Base-by-base conservation (phyloP, 2,329 filamentous ascomycete species). In the Neopestalotiopsis rosae region DNA sequence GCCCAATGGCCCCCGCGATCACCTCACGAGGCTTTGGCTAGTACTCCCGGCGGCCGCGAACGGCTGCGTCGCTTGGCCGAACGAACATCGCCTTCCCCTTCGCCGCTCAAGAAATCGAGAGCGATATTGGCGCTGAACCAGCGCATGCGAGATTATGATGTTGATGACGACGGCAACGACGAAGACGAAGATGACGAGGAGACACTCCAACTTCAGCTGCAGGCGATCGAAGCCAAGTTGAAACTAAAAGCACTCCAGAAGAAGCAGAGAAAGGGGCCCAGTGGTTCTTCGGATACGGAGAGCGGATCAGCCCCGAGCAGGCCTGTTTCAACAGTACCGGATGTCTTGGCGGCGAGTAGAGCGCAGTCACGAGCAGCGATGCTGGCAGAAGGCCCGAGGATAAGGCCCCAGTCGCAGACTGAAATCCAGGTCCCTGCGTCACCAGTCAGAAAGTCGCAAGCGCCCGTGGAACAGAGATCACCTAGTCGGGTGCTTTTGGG, bases 201-300 rank as follows among this genome's bases (percentile, higher is more conserved):
- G 83, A 97, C 90, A 1, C 82, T 98, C 42, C 90, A 97, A 76
- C 83, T 99, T 71, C 91, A 97, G 78, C 84, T 98, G 5, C 91
- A 95, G 72, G 94, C 93, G 67, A 97, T 99, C 69, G 91, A 98
- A 79, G 94, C 95, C 6, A 91, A 92, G 70, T 82, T 98, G 66
- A 96, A 92, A 80, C 81, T 98, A 72, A 98, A 98, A 80, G 94
- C 92, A 76, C 83, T 98, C 14, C 93, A 96, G 78, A 91, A 17
- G 72, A 71, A 63, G 62, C 69, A 38, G 61, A 57, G n/a, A 62
- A 66, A 52, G 57, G 63, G 30, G 17, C 38, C 2, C 40, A 49
- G 32, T 59, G 69, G 49, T 1, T 59, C 62, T 56, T 58, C 61
- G 30, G 66, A 66, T 10, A 57, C 49, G 4, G 66, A 56, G 34